phyloP scores from a whole-genome alignment of 257 asterid species.

The Nicotiana otophora region DNA sequence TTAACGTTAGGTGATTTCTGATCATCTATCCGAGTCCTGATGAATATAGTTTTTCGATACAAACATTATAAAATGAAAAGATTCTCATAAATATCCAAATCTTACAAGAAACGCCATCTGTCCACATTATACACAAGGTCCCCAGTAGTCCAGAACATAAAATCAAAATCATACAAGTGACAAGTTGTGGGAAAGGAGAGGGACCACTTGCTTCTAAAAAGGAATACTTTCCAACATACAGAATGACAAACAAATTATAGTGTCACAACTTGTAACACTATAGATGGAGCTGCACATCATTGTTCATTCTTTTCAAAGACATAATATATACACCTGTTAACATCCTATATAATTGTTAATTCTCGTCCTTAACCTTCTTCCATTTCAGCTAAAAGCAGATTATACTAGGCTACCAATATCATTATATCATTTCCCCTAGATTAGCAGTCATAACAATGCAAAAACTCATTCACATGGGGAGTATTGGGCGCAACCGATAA shows the following conservation, averaged over 20 bases:
- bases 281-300: neutral
- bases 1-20: too few species aligned
- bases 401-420: neutral
- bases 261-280: neutral
- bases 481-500: too few species aligned
- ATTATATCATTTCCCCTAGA: neutral
- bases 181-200: neutral
- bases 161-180: neutral
- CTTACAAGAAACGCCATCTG: neutral
- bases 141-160: neutral
- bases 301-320: neutral
- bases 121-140: neutral
- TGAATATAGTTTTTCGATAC: too few species aligned
- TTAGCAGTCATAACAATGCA: neutral
- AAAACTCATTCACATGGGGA: neutral
- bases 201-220: constrained; percentile 5
- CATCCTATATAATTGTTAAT: neutral
- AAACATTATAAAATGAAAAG: neutral
- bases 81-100: too few species aligned
- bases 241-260: neutral
- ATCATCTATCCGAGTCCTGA: too few species aligned
- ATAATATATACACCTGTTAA: neutral
- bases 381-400: neutral
- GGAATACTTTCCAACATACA: neutral
- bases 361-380: neutral